phyloP scores from a whole-genome alignment of 768 basidiomycete genomes.

The Agrocybe pediades region DNA sequence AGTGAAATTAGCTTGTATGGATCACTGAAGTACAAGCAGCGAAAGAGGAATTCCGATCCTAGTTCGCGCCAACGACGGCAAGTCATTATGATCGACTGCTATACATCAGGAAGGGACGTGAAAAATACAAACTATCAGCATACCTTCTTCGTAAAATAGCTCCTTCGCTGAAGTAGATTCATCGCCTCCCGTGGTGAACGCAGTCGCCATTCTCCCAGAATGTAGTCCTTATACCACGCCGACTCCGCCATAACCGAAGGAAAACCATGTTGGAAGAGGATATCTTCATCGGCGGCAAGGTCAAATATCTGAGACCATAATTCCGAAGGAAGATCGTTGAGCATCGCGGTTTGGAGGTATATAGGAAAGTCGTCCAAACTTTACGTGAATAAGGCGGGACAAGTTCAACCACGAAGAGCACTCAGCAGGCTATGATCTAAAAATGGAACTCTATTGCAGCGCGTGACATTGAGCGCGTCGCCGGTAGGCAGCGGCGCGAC shows the following conservation, averaged over 20 bases:
- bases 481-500: too few species aligned
- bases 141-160: constrained; percentile 72
- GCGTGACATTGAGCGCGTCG: too few species aligned
- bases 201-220: constrained; percentile 54
- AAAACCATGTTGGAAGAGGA: constrained; percentile 61
- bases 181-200: constrained; percentile 61
- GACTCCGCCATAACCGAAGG: constrained; percentile 66
- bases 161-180: constrained; percentile 57
- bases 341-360: not conserved
- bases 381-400: too few species aligned
- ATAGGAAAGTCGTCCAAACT: not conserved
- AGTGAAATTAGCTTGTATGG: constrained; percentile 56
- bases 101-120: too few species aligned
- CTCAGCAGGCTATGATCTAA: too few species aligned
- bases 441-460: too few species aligned
- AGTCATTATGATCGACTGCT: constrained; percentile 68
- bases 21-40: constrained; percentile 67
- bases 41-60: constrained; percentile 68
- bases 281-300: constrained; percentile 69
- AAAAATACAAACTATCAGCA: constrained; percentile 14
- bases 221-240: constrained; percentile 57
- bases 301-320: constrained; percentile 73
- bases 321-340: constrained; percentile 60
- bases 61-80: constrained; percentile 65
- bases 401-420: too few species aligned